Conservation (phyloP, 345 rosid species). For the Eucalyptus virginea region DNA sequence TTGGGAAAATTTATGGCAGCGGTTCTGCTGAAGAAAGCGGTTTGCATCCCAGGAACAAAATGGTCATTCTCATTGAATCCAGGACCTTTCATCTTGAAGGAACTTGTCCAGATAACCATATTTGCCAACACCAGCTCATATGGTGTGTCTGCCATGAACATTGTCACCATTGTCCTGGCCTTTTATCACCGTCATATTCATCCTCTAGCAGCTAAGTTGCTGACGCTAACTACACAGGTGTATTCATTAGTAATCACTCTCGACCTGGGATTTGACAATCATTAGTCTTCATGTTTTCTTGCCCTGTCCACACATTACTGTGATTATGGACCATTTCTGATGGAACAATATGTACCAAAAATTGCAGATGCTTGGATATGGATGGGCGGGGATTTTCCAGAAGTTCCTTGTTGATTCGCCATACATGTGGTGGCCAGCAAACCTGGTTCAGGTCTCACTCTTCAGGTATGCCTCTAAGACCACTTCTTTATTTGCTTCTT, state of each 20-base stretch:
- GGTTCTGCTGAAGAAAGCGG: constrained; percentile 5
- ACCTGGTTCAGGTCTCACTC: constrained; percentile 41
- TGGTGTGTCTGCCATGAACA: constrained; percentile 15
- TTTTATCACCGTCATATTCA: constrained; percentile 15
- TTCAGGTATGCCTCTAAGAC: constrained; percentile 6
- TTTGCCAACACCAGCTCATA: constrained; percentile 29
- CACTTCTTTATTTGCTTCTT: background rate
- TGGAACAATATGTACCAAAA: background rate
- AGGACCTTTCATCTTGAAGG: constrained; percentile 49
- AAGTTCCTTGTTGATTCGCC: constrained; percentile 32
- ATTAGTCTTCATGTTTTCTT: background rate
- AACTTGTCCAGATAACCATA: constrained; percentile 39
- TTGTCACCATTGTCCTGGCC: constrained; percentile 24
- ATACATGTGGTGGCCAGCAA: constrained; percentile 32
- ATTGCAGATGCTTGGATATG: constrained; percentile 9
- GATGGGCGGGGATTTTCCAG: constrained; percentile 28
- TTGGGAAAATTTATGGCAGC: constrained; percentile 20
- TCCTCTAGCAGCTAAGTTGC: constrained; percentile 12
- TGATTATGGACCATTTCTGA: background rate
- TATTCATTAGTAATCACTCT: background rate
- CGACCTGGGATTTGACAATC: background rate
- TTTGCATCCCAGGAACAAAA: constrained; percentile 17
- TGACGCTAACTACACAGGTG: constrained; percentile 29
- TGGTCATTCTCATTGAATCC: constrained; percentile 37
- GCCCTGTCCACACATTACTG: background rate